Evolutionary conservation across 495 filamentous ascomycete genomes (phyloP).

Genomic region (Trichoderma virens): DNA sequence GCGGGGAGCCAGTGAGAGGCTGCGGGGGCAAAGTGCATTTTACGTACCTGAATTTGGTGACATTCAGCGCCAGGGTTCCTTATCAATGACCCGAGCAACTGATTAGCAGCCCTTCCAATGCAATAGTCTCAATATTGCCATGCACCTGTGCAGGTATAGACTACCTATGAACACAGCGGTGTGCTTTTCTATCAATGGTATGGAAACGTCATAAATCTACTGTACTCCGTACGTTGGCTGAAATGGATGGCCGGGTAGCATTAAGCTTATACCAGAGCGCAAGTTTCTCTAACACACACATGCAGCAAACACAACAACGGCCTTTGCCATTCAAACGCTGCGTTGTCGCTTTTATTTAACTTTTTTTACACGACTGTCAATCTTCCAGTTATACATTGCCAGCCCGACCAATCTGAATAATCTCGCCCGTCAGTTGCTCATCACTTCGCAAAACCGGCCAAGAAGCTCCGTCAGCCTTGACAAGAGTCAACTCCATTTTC

Average conservation of each 20-base stretch:
- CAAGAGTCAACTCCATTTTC: constrained; percentile 81
- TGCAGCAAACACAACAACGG: too few species aligned
- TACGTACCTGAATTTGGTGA: constrained; percentile 15
- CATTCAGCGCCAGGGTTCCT: not conserved
- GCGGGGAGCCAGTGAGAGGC: not conserved
- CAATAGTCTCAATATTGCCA: too few species aligned
- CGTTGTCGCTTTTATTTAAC: too few species aligned
- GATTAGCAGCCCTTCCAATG: not conserved
- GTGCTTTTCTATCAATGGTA: too few species aligned
- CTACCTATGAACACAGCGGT: too few species aligned
- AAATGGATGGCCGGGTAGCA: too few species aligned
- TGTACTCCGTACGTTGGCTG: too few species aligned
- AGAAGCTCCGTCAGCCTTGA: constrained; percentile 72
- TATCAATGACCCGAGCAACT: not conserved
- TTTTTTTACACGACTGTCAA: not conserved
- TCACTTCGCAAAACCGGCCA: constrained; percentile 89
- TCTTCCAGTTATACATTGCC: constrained; percentile 47
- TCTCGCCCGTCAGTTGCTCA: constrained; percentile 68
- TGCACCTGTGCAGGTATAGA: too few species aligned
- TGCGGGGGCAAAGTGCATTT: not conserved
- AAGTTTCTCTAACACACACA: too few species aligned
- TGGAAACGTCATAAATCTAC: too few species aligned
- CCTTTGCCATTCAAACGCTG: too few species aligned
- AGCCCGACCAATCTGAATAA: constrained; percentile 74
- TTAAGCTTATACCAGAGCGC: too few species aligned